These are phyloP conservation scores for Meripilus lineatus DNA, from an alignment of 1,284 basidiomycete genomes.

Conservation along the genomic window DNA sequence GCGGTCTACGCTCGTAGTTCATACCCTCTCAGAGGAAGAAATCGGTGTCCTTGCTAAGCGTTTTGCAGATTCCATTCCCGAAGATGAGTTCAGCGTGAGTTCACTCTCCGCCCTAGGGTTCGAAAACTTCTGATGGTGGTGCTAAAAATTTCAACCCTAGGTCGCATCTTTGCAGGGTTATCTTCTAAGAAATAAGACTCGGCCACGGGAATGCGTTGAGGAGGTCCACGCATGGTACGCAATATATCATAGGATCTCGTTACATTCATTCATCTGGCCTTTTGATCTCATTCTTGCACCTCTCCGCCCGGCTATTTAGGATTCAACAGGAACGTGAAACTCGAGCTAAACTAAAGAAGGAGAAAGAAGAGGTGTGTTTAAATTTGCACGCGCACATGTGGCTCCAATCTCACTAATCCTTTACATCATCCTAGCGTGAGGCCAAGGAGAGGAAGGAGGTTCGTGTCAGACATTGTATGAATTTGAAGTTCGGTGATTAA, in stretches of 20 bases:
- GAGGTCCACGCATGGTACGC: constrained; percentile 64
- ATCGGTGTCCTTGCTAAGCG: constrained; percentile 69
- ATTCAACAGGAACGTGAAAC: constrained; percentile 73
- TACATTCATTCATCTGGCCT: constrained; percentile 7
- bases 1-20: constrained; percentile 50
- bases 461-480: constrained; percentile 9
- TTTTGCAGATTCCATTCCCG: constrained; percentile 73
- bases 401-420: constrained; percentile 3
- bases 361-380: constrained; percentile 69
- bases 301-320: constrained; percentile 30
- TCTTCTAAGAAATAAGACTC: constrained; percentile 78
- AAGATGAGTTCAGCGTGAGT: constrained; percentile 76
- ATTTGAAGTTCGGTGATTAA: neutral
- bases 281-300: constrained; percentile 10
- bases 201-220: constrained; percentile 74
- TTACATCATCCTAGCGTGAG: constrained; percentile 48
- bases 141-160: constrained; percentile 30
- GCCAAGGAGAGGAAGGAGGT: constrained; percentile 72
- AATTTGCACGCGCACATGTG: constrained; percentile 16
- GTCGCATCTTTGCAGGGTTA: constrained; percentile 83
- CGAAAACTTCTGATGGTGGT: neutral
- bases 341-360: constrained; percentile 75
- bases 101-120: neutral
- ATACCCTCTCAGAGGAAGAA: constrained; percentile 66
- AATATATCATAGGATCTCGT: neutral